Conservation (phyloP, 352 stramenopile genomes). For the Phytophthora tentaculata region DNA sequence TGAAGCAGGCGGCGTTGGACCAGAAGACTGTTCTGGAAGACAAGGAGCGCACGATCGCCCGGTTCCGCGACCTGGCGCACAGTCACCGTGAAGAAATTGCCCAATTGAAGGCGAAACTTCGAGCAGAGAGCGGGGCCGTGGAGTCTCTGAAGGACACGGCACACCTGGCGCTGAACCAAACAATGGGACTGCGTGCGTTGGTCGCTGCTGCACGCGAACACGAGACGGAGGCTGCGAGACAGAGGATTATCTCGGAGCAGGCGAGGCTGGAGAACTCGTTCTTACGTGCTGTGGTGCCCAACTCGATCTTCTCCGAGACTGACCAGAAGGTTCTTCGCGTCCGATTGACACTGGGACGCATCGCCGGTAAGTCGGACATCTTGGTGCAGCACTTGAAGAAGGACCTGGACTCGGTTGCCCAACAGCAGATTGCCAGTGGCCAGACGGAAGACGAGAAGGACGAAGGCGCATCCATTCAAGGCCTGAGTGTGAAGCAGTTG, state of each 20-base stretch:
- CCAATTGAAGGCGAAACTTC: slow-evolving; percentile 76
- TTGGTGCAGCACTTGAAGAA: slow-evolving; percentile 73
- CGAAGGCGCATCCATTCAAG: slow-evolving; percentile 23
- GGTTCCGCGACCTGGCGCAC: slow-evolving; percentile 78
- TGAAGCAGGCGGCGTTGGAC: slow-evolving; percentile 59
- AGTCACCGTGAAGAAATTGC: slow-evolving; percentile 78
- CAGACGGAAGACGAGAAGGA: slow-evolving; percentile 42
- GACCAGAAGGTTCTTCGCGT: slow-evolving; percentile 80
- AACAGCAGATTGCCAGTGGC: slow-evolving; percentile 27
- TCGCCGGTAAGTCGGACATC: slow-evolving; percentile 75
- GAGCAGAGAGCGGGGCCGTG: slow-evolving; percentile 68
- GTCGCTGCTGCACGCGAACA: slow-evolving; percentile 66
- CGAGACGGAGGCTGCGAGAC: slow-evolving; percentile 72
- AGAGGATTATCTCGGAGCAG: slow-evolving; percentile 72
- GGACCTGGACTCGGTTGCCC: slow-evolving; percentile 54
- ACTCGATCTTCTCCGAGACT: slow-evolving; percentile 72
- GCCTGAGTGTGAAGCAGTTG: slow-evolving; percentile 55
- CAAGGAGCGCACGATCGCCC: slow-evolving; percentile 79
- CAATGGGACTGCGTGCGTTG: slow-evolving; percentile 68
- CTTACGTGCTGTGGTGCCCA: slow-evolving; percentile 69
- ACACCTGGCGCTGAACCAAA: slow-evolving; percentile 77
- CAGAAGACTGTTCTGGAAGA: slow-evolving; percentile 75
- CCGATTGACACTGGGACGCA: slow-evolving; percentile 64
- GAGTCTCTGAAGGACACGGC: slow-evolving; percentile 80
- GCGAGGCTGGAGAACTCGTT: slow-evolving; percentile 73